Conservation (phyloP, 352 stramenopile species). For the Phytophthora sansomeana region DNA sequence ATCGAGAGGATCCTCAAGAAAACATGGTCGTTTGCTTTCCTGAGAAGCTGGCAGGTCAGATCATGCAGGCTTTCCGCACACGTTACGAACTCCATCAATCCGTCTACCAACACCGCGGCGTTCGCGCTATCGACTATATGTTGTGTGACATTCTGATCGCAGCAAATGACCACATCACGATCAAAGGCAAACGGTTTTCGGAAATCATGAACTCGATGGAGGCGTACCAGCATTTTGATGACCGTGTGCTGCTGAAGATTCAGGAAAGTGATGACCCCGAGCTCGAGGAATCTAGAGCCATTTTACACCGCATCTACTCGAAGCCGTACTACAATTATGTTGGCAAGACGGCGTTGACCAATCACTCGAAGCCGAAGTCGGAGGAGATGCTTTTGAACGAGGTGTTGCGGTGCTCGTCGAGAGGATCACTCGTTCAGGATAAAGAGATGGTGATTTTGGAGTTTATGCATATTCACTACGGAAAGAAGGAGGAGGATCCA, state of each 20-base stretch:
- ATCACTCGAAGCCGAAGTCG: conserved; percentile 50
- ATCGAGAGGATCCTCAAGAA: conserved; percentile 50
- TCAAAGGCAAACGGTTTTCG: conserved; percentile 72
- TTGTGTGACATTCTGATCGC: conserved; percentile 81
- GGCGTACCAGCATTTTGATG: conserved; percentile 85
- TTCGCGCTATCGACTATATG: conserved; percentile 91
- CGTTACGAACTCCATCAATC: conserved; percentile 88
- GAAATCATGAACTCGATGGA: conserved; percentile 72
- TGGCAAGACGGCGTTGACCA: conserved; percentile 67
- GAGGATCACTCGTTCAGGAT: conserved; percentile 42
- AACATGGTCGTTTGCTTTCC: conserved; percentile 85
- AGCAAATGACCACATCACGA: conserved; percentile 65
- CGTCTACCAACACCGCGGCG: conserved; percentile 89
- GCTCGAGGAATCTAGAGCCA: conserved; percentile 51
- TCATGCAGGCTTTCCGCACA: conserved; percentile 91
- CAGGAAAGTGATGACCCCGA: conserved; percentile 70
- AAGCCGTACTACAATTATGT: conserved; percentile 85
- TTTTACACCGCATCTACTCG: conserved; percentile 70
- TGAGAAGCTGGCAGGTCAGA: conserved; percentile 83
- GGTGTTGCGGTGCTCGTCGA: conserved; percentile 55
- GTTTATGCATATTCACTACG: conserved; percentile 81
- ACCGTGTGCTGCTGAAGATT: conserved; percentile 79
- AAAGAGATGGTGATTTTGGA: conserved; percentile 79
- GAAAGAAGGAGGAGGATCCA: conserved; percentile 82
- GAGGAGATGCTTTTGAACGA: conserved; percentile 67